A percentile compares a stretch with the other conserved stretches of the same genome.
These are phyloP conservation scores for Picocystis sp. DNA, from an alignment of 163 green algal genomes.

Conservation along the genomic window DNA sequence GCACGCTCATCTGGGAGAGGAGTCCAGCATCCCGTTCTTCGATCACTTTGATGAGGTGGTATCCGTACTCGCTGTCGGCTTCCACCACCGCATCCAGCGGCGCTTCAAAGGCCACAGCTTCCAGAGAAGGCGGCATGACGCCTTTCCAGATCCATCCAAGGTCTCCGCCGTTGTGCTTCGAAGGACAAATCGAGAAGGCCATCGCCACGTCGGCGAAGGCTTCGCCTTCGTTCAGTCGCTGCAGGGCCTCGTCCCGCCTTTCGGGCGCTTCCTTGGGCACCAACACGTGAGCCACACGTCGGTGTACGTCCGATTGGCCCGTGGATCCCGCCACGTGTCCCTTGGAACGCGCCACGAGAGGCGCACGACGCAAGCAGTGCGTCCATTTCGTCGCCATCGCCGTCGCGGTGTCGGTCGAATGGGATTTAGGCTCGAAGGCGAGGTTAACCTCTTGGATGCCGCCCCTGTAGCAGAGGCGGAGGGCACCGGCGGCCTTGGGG, in stretches of 20 bases:
- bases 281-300: background rate
- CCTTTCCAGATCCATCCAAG: conserved; percentile 24
- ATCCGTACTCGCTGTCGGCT: conserved; percentile 19
- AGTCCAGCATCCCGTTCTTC: conserved; percentile 10
- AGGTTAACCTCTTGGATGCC: no score
- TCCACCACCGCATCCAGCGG: conserved; percentile 10
- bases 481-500: no score
- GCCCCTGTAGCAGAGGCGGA: no score
- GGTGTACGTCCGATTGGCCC: background rate
- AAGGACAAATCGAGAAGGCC: conserved; percentile 1
- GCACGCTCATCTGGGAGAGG: conserved; percentile 22
- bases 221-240: background rate
- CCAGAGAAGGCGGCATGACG: conserved; percentile 25
- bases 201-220: background rate
- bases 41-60: conserved; percentile 24
- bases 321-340: no score
- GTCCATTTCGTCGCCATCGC: no score
- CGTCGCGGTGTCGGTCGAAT: no score
- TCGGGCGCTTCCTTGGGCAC: background rate
- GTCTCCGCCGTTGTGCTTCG: conserved; percentile 14
- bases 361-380: no score
- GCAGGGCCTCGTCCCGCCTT: background rate
- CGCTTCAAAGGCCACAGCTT: conserved; percentile 18
- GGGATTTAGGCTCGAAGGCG: no score
- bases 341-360: no score